Evolutionary conservation across 1,139 yeast species (phyloP), one percentile per base, ranked within the genome.

Genomic region (Hansenula sp.): DNA sequence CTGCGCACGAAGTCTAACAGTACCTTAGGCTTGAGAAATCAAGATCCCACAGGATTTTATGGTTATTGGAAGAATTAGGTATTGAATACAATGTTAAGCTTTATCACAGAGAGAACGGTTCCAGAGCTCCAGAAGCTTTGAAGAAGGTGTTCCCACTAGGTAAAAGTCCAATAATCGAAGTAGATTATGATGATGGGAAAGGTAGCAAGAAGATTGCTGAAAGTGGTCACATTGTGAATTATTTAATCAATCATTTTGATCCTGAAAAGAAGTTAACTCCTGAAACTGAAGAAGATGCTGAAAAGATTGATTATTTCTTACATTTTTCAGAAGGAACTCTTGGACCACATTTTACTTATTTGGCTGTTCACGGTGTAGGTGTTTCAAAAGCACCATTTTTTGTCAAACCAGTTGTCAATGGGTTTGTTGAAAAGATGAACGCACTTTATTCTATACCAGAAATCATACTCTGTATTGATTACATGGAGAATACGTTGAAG

Each of bases 281-380:
- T 18, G 71, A 68, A 28, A 60, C 60, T 43, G 60, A 64, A 19
- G 46, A 46, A 4, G 53, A 44, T 7, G 42, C 37, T 2, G 51
- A 47, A 2, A 32, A 38, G 11, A 73, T 73, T 34, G 76, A 76
- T 45, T 79, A 72, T 55, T 75, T 64, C 47, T 58, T 77, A 40
- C 80, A 77, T 51, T 76, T 70, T 47, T 54, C 76, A 6, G 88
- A 81, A 53, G 84, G 80, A 0, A 67, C 81, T 28, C 57, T 80
- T 38, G 78, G 74, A 54, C 76, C 75, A 19, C 53, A 66, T 41
- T 62, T 75, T 20, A 52, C 77, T 5, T 56, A 72, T 46, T 59
- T 75, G 37, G 63, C 73, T 29, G 65, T 75, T 37, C 56, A 65
- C 37, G 59, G 60, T 8, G 70, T 72, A 3, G 65, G 60, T 34